These are phyloP conservation scores for Termitomyces sp. DNA, from an alignment of 768 basidiomycete species.

Conservation along the genomic window DNA sequence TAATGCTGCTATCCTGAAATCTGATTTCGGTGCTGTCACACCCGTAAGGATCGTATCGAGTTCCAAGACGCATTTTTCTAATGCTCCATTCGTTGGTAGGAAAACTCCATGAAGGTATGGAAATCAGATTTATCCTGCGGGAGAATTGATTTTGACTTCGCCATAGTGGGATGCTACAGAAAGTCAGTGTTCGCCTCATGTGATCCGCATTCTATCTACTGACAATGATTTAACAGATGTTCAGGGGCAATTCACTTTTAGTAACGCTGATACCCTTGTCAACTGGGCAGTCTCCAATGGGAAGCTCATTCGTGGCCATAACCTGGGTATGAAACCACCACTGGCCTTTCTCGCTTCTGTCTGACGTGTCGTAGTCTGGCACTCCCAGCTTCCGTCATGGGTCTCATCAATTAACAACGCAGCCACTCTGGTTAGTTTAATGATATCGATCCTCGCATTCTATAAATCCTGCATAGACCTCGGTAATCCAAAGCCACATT, in stretches of 20 bases:
- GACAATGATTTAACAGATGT: conserved; percentile 10
- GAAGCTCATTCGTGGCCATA: conserved; percentile 38
- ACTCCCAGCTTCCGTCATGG: conserved; percentile 38
- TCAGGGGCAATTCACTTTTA: conserved; percentile 25
- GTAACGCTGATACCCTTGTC: conserved; percentile 30
- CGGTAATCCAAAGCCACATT: conserved; percentile 43
- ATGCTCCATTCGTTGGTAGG: conserved; percentile 10
- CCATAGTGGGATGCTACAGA: conserved; percentile 34
- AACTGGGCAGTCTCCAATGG: conserved; percentile 35
- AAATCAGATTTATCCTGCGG: background rate
- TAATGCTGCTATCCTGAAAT: conserved; percentile 25
- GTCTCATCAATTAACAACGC: conserved; percentile 31
- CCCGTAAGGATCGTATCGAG: conserved; percentile 17
- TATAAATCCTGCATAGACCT: conserved; percentile 20
- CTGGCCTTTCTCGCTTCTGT: background rate
- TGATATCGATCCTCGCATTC: background rate
- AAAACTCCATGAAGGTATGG: conserved; percentile 35
- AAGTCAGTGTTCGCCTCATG: conserved; percentile 8
- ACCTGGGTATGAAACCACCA: conserved; percentile 20
- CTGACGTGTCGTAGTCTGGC: conserved; percentile 18
- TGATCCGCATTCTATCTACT: background rate
- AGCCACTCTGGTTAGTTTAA: conserved; percentile 26
- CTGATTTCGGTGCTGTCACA: conserved; percentile 33
- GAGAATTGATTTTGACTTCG: background rate
- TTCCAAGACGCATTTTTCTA: background rate